These are phyloP conservation scores for Eutrema heterophyllum DNA, from an alignment of 345 rosid genomes.

Conservation along the genomic window DNA sequence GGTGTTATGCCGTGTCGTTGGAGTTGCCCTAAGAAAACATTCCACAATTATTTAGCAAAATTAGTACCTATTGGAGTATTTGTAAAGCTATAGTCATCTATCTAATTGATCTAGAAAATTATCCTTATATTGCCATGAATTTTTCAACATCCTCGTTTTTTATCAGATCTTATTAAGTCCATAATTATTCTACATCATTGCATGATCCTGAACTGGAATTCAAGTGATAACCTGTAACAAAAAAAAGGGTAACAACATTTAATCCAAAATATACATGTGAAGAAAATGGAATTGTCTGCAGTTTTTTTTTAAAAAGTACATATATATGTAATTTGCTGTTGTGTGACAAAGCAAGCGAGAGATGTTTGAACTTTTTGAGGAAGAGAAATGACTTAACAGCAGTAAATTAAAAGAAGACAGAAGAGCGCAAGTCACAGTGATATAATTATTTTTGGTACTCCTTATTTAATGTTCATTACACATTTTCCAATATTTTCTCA, in stretches of 20 bases:
- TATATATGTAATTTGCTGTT: neutral
- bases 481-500: constrained; percentile 29
- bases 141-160: neutral
- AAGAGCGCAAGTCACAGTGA: constrained; percentile 23
- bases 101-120: neutral
- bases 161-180: neutral
- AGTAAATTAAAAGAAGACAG: constrained; percentile 30
- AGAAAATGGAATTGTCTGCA: neutral
- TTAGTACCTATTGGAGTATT: neutral
- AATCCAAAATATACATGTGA: neutral
- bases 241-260: neutral
- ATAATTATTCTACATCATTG: neutral
- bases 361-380: constrained; percentile 34
- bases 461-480: constrained; percentile 32
- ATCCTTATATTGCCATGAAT: too few species aligned
- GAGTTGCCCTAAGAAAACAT: neutral
- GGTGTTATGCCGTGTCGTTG: too few species aligned
- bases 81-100: neutral
- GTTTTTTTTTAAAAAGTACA: neutral
- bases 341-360: constrained; percentile 22
- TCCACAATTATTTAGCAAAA: neutral
- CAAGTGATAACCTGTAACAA: neutral
- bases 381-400: constrained; percentile 27
- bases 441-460: neutral
- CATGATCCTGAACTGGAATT: neutral